These are phyloP conservation scores for Neopestalotiopsis sp. DNA, from an alignment of 2,329 filamentous ascomycete species.

Conservation along the genomic window DNA sequence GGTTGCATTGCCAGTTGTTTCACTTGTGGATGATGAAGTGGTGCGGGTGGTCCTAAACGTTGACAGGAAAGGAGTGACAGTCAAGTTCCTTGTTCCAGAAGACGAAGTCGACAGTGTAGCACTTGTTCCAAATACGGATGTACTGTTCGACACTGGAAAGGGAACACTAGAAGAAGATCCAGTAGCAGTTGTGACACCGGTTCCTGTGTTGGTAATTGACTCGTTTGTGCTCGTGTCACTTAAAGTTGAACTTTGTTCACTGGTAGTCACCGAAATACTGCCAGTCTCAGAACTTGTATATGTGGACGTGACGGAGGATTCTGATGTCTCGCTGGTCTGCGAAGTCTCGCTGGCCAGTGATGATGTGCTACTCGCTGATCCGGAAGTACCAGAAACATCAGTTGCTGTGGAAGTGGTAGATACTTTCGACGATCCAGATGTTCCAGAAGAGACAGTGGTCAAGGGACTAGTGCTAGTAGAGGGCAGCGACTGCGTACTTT, in stretches of 20 bases:
- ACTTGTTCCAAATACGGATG: constrained; percentile 15
- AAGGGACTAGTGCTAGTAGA: too few species aligned
- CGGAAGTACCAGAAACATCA: neutral
- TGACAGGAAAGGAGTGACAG: constrained; percentile 20
- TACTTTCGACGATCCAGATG: neutral
- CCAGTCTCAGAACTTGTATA: neutral
- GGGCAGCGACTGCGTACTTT: too few species aligned
- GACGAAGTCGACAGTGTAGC: neutral
- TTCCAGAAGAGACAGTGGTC: neutral
- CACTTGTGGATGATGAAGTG: neutral
- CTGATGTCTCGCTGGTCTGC: neutral
- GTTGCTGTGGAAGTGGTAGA: neutral
- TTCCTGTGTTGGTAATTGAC: neutral
- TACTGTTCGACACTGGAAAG: constrained; percentile 20
- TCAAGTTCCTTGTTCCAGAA: constrained; percentile 11
- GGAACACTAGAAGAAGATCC: neutral
- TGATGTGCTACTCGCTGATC: neutral
- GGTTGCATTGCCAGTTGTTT: neutral
- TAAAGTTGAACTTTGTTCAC: neutral
- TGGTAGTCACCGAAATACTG: neutral
- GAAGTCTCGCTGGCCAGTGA: neutral
- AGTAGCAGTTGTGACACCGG: neutral
- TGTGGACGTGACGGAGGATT: neutral
- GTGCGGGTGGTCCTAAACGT: constrained; percentile 5
- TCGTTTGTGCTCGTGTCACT: neutral